Evolutionary conservation across 805 yeast genomes (phyloP), one percentile per base, ranked within the genome.

Genomic region (Kluyveromyces lactis): DNA sequence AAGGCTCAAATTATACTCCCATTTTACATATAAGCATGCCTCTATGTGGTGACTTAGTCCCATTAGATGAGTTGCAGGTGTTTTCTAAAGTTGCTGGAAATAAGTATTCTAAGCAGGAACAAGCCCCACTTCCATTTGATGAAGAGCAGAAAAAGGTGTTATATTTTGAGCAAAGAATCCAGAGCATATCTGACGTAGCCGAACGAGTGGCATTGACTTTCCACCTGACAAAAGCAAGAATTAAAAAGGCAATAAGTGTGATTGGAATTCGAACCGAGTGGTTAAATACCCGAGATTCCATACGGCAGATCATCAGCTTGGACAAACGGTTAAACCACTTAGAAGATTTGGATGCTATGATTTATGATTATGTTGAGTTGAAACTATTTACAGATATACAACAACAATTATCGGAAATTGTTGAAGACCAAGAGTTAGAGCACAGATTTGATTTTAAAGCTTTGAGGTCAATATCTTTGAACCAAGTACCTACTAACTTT

Each of bases 301-400:
- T 34, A 10, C 18, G 4, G 4, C 21, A 34, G 17, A 24, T 34
- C 17, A 26, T 34, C 13, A 8, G 2, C 7, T 18, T 9, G 4
- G 56, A 53, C 21, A 30, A 35, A 18, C 15, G 38, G 16, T 52
- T 56, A 18, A 41, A 39, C 26, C n/a, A 27, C 3, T 34, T 49
- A 12, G 34, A 47, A 3, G 44, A 79, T 42, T 59, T 77, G 46
- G 73, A 67, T 47, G 67, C 66, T 42, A 64, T 77, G 33, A 66
- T 86, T 2, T 81, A 78, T 49, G 77, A 76, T 40, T 85, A 85
- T 49, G 79, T 85, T 12, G 96, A 89, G 50, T 50, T 69, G 43
- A 77, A 78, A 41, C 56, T 86, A 24, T 81, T 77, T 50, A 82
- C 76, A 46, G 74, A 72, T 44, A 53, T 86, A 5, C 84, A 95